These are phyloP conservation scores for Rhodotorula sphaerocarpa DNA, from an alignment of 768 basidiomycete species.

Conservation along the genomic window DNA sequence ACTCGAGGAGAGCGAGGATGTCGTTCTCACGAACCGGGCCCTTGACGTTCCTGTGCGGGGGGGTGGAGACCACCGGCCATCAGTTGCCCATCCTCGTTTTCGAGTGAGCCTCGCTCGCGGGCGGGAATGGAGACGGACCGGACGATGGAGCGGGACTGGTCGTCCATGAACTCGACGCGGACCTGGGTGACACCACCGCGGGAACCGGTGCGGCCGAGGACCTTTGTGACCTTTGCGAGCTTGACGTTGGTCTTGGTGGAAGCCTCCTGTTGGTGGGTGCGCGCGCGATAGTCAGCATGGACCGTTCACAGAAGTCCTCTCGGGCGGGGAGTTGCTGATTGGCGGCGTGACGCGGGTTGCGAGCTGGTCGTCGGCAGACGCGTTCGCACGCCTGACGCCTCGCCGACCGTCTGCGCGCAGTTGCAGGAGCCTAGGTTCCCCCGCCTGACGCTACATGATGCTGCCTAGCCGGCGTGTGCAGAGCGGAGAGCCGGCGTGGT, in stretches of 20 bases:
- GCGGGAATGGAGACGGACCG: conserved; percentile 45
- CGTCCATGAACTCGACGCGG: conserved; percentile 99
- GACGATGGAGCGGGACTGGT: conserved; percentile 88
- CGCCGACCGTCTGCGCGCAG: too few species aligned
- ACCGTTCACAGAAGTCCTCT: too few species aligned
- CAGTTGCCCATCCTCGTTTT: not conserved
- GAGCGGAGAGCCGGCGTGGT: too few species aligned
- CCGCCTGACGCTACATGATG: too few species aligned
- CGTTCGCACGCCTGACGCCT: too few species aligned
- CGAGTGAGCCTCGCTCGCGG: too few species aligned
- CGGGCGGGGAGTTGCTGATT: too few species aligned
- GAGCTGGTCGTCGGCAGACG: too few species aligned
- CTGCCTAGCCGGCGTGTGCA: too few species aligned
- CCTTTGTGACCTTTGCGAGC: conserved; percentile 75
- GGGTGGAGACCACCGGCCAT: not conserved
- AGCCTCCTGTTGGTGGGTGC: conserved; percentile 35
- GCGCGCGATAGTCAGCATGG: too few species aligned
- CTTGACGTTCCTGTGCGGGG: conserved; percentile 64
- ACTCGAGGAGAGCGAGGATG: conserved; percentile 91
- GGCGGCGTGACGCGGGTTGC: too few species aligned
- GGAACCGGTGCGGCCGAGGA: conserved; percentile 95
- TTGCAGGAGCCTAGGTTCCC: too few species aligned
- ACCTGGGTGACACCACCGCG: conserved; percentile 99
- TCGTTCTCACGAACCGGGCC: conserved; percentile 94
- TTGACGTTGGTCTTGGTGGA: conserved; percentile 81